Base-by-base conservation (phyloP, 345 rosid genomes). In the Garcia nutans region DNA sequence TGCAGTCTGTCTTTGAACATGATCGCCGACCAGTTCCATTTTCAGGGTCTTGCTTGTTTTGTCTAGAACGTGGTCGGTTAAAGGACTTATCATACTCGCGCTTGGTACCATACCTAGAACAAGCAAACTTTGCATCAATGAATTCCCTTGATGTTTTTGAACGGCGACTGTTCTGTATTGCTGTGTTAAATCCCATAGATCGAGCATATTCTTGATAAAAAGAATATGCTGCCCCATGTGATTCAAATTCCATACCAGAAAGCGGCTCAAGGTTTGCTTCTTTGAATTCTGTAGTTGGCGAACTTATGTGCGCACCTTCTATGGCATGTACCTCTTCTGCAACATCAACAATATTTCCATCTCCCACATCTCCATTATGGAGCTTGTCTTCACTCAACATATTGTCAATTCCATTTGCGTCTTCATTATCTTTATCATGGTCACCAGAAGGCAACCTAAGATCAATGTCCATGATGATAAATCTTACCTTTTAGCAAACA, bases 51-150 rank as follows among this genome's bases (percentile, higher is more conserved):
- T 80, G 88, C 86, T 89, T 87, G 74, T 72, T 86, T 55, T 86
- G 93, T 70, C 86, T 87, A 52, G 87, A 84, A 75, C 87, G 84
- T 26, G 88, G 85, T 60, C 89, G 74, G 52, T 87, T 83, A 84
- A 79, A 84, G 63, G 93, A 83, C 63, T 86, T 90, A 55, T 89
- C 93, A 6, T 89, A 80, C 83, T 89, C 93, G 33, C 88, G 87
- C 28, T 85, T 88, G 47, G 82, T 82, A 59, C 93, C 93, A 72
- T 90, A 90, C 80, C 93, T 87, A 22, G 93, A 90, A 78, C 93
- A 90, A 63, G 93, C 93, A 82, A 90, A 90, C 72, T 90, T 90
- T 22, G 92, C 93, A 75, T 90, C 93, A 33, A 90, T 90, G 71
- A 90, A 90, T 45, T 90, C 92, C 77, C 83, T 84, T 6, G 93